Evolutionary conservation across 23 red algal species (phyloP), one percentile per base, ranked within the genome.

Genomic region (Gracilaria vermiculophylla): DNA sequence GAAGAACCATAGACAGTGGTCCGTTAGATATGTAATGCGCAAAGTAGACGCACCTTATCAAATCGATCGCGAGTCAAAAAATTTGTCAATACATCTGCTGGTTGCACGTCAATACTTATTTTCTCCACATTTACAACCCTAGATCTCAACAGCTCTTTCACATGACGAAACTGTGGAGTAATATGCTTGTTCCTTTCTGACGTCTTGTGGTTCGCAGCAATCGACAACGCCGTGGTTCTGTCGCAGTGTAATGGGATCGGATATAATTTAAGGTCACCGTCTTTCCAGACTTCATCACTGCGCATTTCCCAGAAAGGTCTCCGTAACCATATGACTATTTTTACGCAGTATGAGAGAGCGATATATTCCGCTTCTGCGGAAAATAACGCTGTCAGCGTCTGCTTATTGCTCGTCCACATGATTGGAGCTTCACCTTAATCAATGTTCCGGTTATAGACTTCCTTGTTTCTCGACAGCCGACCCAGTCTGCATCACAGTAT

Each of bases 301-400:
- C 10, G 1, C 31, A 71, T 15, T 43, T 69, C 81, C 44, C 43
- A 53, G 48, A 85, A 69, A n/a, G 72, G 11, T 6, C 62, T 49
- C 5, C 62, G 60, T 50, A 85, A 12, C 81, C 81, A 85, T 5
- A 43, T 35, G 10, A 85, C 5, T 5, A 16, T 45, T 35, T 69
- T 72, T 4, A 12, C n/a, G 32, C 61, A 53, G 28, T 48, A 31
- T 27, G 27, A 71, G 3, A 73, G 8, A 29, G 83, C 83, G 19
- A 88, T 76, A 42, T 77, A 88, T 44, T 88, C 69, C 15, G 83
- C 50, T 76, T 88, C 69, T 40, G 45, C 83, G 27, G 71, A 76
- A 1, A 31, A 77, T 5, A 88, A 34, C 11, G 83, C 31, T 19
- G 41, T 36, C 5, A 77, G 20, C 4, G 71, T 57, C 40, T 88